Conservation (phyloP, 1,284 basidiomycete genomes). For the Boletus semigastroideus region DNA sequence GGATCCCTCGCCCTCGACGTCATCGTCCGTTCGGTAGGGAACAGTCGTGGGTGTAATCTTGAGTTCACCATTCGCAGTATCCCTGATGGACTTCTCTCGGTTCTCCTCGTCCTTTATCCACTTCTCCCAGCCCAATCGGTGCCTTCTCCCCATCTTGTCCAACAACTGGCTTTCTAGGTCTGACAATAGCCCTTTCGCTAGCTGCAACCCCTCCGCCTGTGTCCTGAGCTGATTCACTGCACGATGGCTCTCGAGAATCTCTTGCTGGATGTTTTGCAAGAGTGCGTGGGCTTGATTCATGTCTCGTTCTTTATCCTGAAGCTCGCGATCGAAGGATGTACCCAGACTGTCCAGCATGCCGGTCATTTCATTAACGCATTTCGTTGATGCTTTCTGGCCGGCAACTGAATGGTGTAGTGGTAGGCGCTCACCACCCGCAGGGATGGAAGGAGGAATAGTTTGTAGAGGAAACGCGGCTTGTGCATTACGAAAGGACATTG, state of each 20-base stretch:
- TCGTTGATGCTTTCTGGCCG: constrained; percentile 85
- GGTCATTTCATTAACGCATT: constrained; percentile 82
- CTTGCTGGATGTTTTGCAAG: constrained; percentile 85
- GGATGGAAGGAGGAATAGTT: constrained; percentile 42
- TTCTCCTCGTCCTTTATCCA: constrained; percentile 87
- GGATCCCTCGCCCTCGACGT: constrained; percentile 32
- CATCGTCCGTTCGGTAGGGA: constrained; percentile 46
- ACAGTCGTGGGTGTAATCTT: constrained; percentile 43
- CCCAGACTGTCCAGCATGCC: constrained; percentile 89
- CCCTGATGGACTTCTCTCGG: constrained; percentile 65
- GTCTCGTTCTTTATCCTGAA: constrained; percentile 90
- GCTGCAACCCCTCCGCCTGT: constrained; percentile 69
- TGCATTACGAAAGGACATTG: constrained; percentile 68
- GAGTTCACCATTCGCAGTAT: constrained; percentile 55
- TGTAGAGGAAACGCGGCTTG: constrained; percentile 45
- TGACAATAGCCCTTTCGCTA: constrained; percentile 58
- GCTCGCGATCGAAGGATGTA: constrained; percentile 90
- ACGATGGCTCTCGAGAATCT: constrained; percentile 87
- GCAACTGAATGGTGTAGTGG: constrained; percentile 86
- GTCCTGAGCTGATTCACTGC: constrained; percentile 69
- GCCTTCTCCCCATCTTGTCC: constrained; percentile 76
- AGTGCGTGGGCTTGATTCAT: constrained; percentile 88
- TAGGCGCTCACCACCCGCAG: constrained; percentile 55
- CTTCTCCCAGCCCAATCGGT: constrained; percentile 86
- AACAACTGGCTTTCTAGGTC: constrained; percentile 68